phyloP scores from a whole-genome alignment of 2,329 filamentous ascomycete species.

The Aspergillus arachidicola region DNA sequence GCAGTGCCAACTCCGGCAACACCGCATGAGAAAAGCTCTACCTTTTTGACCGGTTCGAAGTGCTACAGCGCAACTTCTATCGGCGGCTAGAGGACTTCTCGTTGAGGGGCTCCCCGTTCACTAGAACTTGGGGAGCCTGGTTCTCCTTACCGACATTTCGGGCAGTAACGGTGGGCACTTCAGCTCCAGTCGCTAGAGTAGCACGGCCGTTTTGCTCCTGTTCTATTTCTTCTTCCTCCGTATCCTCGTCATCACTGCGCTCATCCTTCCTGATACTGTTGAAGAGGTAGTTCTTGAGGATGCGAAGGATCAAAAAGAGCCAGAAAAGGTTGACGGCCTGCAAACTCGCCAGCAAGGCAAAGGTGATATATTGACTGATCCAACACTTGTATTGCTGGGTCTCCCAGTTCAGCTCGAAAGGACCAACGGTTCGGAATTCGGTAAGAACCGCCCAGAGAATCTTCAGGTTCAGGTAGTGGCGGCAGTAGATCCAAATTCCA shows the following conservation, averaged over 20 bases:
- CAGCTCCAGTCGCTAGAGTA: constrained; percentile 30
- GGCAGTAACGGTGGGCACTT: constrained; percentile 23
- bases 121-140: constrained; percentile 36
- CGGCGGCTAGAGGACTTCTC: constrained; percentile 8
- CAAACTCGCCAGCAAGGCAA: constrained; percentile 46
- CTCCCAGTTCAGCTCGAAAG: constrained; percentile 52
- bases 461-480: constrained; percentile 66
- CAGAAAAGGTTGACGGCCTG: constrained; percentile 52
- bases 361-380: constrained; percentile 52
- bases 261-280: constrained; percentile 44
- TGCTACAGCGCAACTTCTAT: neutral
- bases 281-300: constrained; percentile 47
- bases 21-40: neutral
- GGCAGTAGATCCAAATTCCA: constrained; percentile 82
- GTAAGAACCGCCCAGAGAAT: constrained; percentile 51
- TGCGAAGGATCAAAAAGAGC: constrained; percentile 49
- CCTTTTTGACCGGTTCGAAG: neutral
- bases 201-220: constrained; percentile 26
- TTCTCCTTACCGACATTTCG: constrained; percentile 33
- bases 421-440: constrained; percentile 51
- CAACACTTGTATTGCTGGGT: constrained; percentile 53
- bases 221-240: constrained; percentile 37
- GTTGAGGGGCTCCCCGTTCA: constrained; percentile 43
- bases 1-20: neutral
- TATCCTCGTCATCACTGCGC: constrained; percentile 49